phyloP scores from a whole-genome alignment of 2,329 filamentous ascomycete genomes.

The Aspergillus sp. region DNA sequence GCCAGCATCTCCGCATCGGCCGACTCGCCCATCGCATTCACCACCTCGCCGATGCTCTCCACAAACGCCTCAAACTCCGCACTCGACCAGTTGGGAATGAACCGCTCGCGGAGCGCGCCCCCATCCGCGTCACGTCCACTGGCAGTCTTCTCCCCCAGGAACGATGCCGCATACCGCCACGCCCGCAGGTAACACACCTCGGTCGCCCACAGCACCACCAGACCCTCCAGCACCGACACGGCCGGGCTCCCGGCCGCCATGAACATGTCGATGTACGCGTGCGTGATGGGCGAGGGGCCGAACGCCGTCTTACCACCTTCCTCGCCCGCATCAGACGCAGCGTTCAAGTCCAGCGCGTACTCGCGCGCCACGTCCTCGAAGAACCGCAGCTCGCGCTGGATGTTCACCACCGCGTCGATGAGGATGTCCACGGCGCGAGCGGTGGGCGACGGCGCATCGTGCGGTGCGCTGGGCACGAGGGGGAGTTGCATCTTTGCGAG shows the following conservation, averaged over 20 bases:
- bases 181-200: slow-evolving; percentile 64
- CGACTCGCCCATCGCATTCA: slow-evolving; percentile 54
- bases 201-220: slow-evolving; percentile 75
- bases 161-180: slow-evolving; percentile 48
- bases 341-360: slow-evolving; percentile 56
- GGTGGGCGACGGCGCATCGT: slow-evolving; percentile 44
- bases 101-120: slow-evolving; percentile 61
- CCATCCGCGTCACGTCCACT: slow-evolving; percentile 58
- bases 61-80: slow-evolving; percentile 62
- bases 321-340: slow-evolving; percentile 36
- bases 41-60: slow-evolving; percentile 51
- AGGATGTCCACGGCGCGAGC: slow-evolving; percentile 62
- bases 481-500: slow-evolving; percentile 60
- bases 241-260: slow-evolving; percentile 54
- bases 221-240: slow-evolving; percentile 61
- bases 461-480: slow-evolving; percentile 37
- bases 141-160: slow-evolving; percentile 30
- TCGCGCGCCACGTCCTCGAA: slow-evolving; percentile 63
- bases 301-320: not conserved
- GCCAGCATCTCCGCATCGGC: slow-evolving; percentile 42
- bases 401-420: slow-evolving; percentile 64
- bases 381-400: slow-evolving; percentile 66
- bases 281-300: slow-evolving; percentile 36
- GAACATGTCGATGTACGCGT: slow-evolving; percentile 59
- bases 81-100: slow-evolving; percentile 69